Percentiles rank a stretch among this genome's conserved stretches.
phyloP scores from a whole-genome alignment of 2,329 filamentous ascomycete species.

The Tolypocladium paradoxum region DNA sequence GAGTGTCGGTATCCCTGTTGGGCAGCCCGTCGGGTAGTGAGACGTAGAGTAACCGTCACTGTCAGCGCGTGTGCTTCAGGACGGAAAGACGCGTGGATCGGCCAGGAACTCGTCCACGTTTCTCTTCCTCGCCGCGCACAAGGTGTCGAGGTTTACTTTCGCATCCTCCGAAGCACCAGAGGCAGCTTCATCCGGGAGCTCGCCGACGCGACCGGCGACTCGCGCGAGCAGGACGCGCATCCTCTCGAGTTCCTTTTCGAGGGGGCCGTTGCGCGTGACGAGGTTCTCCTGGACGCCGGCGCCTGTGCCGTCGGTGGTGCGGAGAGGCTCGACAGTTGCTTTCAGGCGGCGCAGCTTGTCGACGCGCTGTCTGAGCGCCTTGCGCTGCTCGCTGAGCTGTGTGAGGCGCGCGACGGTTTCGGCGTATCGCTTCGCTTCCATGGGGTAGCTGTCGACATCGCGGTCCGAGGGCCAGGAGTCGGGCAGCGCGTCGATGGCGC shows the following conservation, averaged over 20 bases:
- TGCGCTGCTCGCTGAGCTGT: slow-evolving; percentile 32
- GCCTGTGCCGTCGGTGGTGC: slow-evolving; percentile 14
- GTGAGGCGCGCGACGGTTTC: slow-evolving; percentile 38
- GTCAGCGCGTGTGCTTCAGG: slow-evolving; percentile 1
- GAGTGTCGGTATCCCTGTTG: background rate
- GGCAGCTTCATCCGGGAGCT: slow-evolving; percentile 17
- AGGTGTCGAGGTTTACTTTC: slow-evolving; percentile 18
- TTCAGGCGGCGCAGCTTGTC: slow-evolving; percentile 39
- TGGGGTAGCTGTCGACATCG: slow-evolving; percentile 24
- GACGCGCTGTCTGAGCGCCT: slow-evolving; percentile 25
- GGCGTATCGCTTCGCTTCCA: slow-evolving; percentile 40
- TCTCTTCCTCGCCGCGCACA: slow-evolving; percentile 27
- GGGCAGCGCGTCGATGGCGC: slow-evolving; percentile 36
- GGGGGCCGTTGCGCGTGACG: slow-evolving; percentile 50
- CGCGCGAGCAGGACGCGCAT: slow-evolving; percentile 54
- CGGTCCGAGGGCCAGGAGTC: slow-evolving; percentile 32
- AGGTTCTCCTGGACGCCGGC: slow-evolving; percentile 52
- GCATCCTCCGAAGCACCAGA: slow-evolving; percentile 7
- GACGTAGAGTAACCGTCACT: background rate
- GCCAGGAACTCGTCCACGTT: slow-evolving; percentile 32
- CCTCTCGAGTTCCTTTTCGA: slow-evolving; percentile 55
- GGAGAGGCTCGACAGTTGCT: slow-evolving; percentile 34
- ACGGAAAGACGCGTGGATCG: slow-evolving; percentile 10
- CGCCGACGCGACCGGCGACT: slow-evolving; percentile 42
- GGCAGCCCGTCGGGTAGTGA: background rate